Percentiles rank a stretch among this genome's conserved stretches.
Evolutionary conservation across 148 eudicot species (phyloP).

Genomic region (Nepenthes gracilis): DNA sequence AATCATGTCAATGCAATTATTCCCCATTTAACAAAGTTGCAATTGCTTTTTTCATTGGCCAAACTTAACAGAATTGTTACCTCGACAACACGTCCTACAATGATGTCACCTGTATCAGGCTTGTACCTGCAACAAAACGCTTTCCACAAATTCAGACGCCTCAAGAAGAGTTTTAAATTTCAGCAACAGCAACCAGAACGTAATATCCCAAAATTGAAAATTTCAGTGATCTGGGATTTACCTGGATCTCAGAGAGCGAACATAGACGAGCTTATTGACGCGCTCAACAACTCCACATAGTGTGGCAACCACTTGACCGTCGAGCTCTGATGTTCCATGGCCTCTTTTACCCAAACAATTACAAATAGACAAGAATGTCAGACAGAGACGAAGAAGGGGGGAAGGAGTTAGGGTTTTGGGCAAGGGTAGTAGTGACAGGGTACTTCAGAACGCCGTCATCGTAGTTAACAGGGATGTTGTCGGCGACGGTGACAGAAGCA

Average conservation of each 20-base stretch:
- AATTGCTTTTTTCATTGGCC: background rate
- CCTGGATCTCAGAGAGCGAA: conserved; percentile 82
- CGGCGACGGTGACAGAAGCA: conserved; percentile 68
- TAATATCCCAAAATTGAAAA: background rate
- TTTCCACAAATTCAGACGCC: background rate
- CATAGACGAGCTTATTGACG: conserved; percentile 70
- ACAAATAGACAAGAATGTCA: background rate
- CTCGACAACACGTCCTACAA: conserved; percentile 89
- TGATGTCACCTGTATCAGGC: conserved; percentile 85
- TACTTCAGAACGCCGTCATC: conserved; percentile 85
- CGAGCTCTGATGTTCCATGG: conserved; percentile 70
- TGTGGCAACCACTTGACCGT: conserved; percentile 64
- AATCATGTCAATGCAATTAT: background rate
- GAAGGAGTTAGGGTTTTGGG: background rate
- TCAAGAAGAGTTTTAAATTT: background rate
- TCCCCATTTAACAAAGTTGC: background rate
- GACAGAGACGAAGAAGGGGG: conserved; percentile 2
- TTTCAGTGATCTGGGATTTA: background rate
- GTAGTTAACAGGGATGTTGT: conserved; percentile 48
- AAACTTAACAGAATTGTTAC: conserved; percentile 15
- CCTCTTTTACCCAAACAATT: conserved; percentile 37
- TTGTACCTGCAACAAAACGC: conserved; percentile 44
- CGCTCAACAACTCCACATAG: conserved; percentile 87
- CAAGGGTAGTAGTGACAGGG: background rate
- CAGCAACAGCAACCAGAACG: background rate